Percentiles rank a stretch among this genome's conserved stretches.
phyloP scores from a whole-genome alignment of 768 basidiomycete species.

The Hygrophorus pudorinus region DNA sequence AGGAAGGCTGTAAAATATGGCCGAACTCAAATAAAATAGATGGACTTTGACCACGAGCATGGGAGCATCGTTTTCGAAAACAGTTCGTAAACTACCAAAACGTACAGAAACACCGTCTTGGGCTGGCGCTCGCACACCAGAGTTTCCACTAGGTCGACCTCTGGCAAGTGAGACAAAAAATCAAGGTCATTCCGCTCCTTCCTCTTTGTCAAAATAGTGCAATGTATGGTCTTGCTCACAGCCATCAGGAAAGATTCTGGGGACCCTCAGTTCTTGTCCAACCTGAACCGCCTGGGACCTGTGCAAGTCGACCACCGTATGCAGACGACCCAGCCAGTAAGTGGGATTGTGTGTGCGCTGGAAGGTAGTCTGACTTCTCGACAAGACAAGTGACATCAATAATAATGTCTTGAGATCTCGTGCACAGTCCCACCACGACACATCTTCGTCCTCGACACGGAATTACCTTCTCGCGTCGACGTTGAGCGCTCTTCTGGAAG shows the following conservation, averaged over 20 bases:
- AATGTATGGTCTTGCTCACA: constrained; percentile 19
- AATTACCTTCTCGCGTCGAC: constrained; percentile 43
- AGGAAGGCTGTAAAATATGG: constrained; percentile 17
- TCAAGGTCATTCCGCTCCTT: constrained; percentile 27
- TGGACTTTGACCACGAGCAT: constrained; percentile 30
- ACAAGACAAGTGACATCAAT: constrained; percentile 22
- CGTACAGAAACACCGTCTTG: constrained; percentile 33
- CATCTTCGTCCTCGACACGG: constrained; percentile 25
- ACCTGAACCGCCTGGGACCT: constrained; percentile 53
- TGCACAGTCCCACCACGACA: constrained; percentile 44
- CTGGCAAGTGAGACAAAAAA: constrained; percentile 42
- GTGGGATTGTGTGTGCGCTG: constrained; percentile 10
- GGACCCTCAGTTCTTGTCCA: constrained; percentile 64
- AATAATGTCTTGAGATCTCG: constrained; percentile 44
- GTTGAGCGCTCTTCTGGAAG: constrained; percentile 51
- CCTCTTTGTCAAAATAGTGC: not conserved
- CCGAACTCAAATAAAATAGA: constrained; percentile 24
- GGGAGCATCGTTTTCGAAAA: constrained; percentile 57
- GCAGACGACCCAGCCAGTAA: constrained; percentile 38
- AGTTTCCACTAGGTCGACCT: constrained; percentile 9
- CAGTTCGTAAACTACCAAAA: constrained; percentile 44
- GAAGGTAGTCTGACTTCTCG: not conserved
- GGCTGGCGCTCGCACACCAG: constrained; percentile 33
- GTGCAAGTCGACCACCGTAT: constrained; percentile 63
- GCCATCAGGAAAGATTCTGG: constrained; percentile 55